Percentiles rank a stretch among this genome's conserved stretches.
Conservation (phyloP, 2,329 filamentous ascomycete species). For the Fusarium graminum region DNA sequence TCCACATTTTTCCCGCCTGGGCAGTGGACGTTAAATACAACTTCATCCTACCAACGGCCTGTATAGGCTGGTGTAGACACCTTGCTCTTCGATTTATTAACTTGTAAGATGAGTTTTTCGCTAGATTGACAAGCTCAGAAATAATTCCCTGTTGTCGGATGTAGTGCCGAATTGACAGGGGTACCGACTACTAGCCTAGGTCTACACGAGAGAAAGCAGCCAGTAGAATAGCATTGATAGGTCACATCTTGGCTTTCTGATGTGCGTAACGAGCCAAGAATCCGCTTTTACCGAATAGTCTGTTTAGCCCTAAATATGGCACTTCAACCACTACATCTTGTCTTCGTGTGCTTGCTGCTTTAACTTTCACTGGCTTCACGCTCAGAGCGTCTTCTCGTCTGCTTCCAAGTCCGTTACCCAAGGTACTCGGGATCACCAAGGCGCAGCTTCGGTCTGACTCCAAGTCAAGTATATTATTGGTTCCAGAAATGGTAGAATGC, state of each 20-base stretch:
- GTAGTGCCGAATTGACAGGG: not conserved
- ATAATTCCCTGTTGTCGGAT: not conserved
- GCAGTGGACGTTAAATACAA: not conserved
- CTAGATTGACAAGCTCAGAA: not conserved
- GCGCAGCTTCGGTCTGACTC: constrained; percentile 28
- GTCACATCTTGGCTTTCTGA: not conserved
- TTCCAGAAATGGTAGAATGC: not conserved
- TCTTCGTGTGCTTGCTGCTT: not conserved
- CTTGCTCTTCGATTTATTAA: not conserved
- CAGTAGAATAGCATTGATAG: constrained; percentile 1
- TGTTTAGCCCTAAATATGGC: not conserved
- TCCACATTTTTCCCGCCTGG: constrained; percentile 37
- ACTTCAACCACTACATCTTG: not conserved
- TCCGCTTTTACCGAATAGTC: no score
- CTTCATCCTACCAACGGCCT: not conserved
- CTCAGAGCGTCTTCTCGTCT: not conserved
- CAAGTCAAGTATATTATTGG: not conserved
- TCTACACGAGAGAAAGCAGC: not conserved
- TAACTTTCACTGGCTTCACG: not conserved
- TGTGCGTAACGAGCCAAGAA: no score
- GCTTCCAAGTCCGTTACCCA: not conserved
- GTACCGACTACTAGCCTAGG: not conserved
- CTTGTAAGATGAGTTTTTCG: not conserved
- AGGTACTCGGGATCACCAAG: constrained; percentile 17
- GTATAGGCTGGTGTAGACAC: not conserved